Conservation (phyloP, 805 yeast species). For the Kodamaea nitidulidarum region DNA sequence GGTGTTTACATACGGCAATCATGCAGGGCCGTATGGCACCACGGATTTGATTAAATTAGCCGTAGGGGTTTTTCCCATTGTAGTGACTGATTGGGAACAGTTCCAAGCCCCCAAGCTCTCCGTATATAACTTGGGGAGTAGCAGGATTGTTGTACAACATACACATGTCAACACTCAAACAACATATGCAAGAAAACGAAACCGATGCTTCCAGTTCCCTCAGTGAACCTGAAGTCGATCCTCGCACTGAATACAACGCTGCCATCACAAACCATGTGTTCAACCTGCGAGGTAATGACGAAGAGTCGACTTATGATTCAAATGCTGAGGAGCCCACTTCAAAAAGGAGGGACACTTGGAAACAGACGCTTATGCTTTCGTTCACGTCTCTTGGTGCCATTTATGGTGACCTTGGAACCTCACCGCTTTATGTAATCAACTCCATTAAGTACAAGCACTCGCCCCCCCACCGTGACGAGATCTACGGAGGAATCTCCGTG, state of each 20-base stretch:
- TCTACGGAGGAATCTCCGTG: conserved; percentile 49
- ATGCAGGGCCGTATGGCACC: neutral
- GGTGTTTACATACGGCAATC: no score
- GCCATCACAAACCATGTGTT: neutral
- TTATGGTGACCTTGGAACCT: conserved; percentile 61
- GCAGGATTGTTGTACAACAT: neutral
- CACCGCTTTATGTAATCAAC: conserved; percentile 51
- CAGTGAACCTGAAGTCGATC: conserved; percentile 1
- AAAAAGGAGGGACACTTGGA: conserved; percentile 15
- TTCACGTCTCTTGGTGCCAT: conserved; percentile 57
- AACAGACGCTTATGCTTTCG: conserved; percentile 24
- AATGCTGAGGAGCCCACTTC: neutral
- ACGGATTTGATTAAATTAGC: neutral
- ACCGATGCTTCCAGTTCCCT: neutral
- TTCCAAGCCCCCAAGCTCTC: conserved; percentile 1
- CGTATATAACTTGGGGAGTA: conserved; percentile 2
- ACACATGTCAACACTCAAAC: conserved; percentile 7
- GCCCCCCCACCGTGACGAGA: conserved; percentile 35
- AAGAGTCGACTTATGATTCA: conserved; percentile 11
- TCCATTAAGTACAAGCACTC: conserved; percentile 24
- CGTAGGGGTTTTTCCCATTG: neutral
- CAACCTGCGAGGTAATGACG: conserved; percentile 8
- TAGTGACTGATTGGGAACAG: neutral
- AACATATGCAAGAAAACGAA: conserved; percentile 9
- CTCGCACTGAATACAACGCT: neutral